Evolutionary conservation across 2,329 filamentous ascomycete species (phyloP).

Genomic region (Fusarium buxicola): DNA sequence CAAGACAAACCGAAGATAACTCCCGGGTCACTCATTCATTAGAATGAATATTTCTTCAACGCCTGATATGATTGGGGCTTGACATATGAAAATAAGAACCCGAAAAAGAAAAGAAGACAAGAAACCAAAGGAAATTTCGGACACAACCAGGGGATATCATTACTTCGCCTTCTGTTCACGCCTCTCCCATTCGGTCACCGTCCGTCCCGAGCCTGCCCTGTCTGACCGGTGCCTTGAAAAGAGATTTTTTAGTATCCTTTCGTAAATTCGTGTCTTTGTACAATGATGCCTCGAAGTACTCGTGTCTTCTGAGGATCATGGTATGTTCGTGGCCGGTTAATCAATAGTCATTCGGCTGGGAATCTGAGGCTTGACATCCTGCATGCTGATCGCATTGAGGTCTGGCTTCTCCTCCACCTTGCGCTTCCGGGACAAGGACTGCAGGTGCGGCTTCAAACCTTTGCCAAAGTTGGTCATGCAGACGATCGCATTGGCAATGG

Average conservation of each 20-base stretch:
- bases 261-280: conserved; percentile 55
- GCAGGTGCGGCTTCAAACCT: conserved; percentile 88
- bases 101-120: conserved; percentile 26
- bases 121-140: conserved; percentile 40
- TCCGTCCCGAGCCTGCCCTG: conserved; percentile 46
- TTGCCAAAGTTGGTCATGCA: conserved; percentile 93
- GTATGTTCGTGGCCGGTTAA: conserved; percentile 49
- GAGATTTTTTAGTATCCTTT: conserved; percentile 43
- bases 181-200: conserved; percentile 43
- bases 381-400: conserved; percentile 65
- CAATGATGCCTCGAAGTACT: conserved; percentile 30
- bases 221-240: conserved; percentile 45
- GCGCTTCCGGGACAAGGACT: conserved; percentile 57
- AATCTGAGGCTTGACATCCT: conserved; percentile 67
- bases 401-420: conserved; percentile 66
- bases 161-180: conserved; percentile 45
- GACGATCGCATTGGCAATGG: conserved; percentile 86
- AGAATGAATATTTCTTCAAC: conserved; percentile 40
- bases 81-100: conserved; percentile 37
- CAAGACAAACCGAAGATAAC: conserved; percentile 31
- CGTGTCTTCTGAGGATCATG: conserved; percentile 10
- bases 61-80: conserved; percentile 41
- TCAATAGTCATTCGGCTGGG: conserved; percentile 72
- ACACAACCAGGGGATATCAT: conserved; percentile 46
- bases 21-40: conserved; percentile 38